Evolutionary conservation across 2,329 filamentous ascomycete genomes (phyloP).

Genomic region (Magnaporthiopsis poae): DNA sequence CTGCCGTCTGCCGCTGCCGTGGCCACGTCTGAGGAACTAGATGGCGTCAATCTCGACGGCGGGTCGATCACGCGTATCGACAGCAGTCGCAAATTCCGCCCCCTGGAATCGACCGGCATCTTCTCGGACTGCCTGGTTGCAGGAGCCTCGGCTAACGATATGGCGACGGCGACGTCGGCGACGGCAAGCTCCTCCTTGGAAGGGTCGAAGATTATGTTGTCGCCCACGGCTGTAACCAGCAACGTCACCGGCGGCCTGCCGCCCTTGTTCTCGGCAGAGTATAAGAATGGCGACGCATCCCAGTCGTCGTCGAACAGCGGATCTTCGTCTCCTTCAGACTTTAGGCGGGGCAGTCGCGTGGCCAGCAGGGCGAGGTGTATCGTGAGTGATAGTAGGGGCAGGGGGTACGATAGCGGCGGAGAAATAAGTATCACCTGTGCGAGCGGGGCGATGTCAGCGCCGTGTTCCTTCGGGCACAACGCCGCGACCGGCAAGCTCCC

Average conservation of each 20-base stretch:
- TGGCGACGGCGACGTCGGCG: constrained; percentile 76
- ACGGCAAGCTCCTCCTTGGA: constrained; percentile 85
- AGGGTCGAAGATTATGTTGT: constrained; percentile 90
- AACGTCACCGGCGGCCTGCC: constrained; percentile 73
- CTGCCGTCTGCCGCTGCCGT: constrained; percentile 42
- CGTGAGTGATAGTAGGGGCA: constrained; percentile 84
- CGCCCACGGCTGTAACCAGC: constrained; percentile 74
- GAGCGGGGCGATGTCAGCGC: neutral
- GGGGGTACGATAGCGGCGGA: constrained; percentile 82
- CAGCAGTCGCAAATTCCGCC: constrained; percentile 46
- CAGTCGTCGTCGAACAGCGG: constrained; percentile 97
- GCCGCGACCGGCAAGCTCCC: no score
- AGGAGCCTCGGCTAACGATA: constrained; percentile 57
- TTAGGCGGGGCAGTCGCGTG: constrained; percentile 72
- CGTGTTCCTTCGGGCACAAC: no score
- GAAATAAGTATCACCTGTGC: constrained; percentile 79
- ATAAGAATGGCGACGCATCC: constrained; percentile 72
- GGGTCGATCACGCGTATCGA: constrained; percentile 66
- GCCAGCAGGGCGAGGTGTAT: constrained; percentile 86
- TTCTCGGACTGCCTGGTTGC: constrained; percentile 17
- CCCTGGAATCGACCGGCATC: constrained; percentile 31
- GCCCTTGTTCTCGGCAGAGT: constrained; percentile 25
- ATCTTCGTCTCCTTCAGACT: constrained; percentile 87
- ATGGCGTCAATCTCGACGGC: constrained; percentile 61
- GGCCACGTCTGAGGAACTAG: constrained; percentile 55